Evolutionary conservation across 352 stramenopile species (phyloP), one percentile per base, ranked within the genome.

Genomic region (Globisporangium megalacanthum): DNA sequence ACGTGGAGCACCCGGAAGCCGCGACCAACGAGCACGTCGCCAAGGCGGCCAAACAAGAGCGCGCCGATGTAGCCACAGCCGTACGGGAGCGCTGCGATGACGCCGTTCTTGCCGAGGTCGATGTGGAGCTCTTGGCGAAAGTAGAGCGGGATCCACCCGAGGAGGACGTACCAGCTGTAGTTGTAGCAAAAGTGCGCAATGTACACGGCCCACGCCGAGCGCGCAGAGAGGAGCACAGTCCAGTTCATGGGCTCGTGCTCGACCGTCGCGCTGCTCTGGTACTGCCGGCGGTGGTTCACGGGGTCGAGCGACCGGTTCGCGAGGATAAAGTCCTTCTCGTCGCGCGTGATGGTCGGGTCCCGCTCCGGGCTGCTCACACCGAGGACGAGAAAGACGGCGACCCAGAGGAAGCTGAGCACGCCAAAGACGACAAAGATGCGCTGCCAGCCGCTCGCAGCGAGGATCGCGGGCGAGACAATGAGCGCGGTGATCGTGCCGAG

Each of bases 61-160:
- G 84, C 80, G 10, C 86, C 86, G 10, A 80, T 56, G 59, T 93
- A 95, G 7, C 86, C 86, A 49, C 79, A 89, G 31, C 88, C 72
- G 49, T 93, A 95, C 0, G 86, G 86, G 13, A 94, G 54, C 20
- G 83, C 82, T 1, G 85, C 83, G 0, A 77, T 69, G 54, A 92
- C 65, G 14, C 74, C 80, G 22, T 83, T 80, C 53, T 82, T 78
- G 49, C 76, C 73, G 44, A 95, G 61, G 33, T 95, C 80, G 14
- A 95, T 73, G 35, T 92, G 58, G n/a, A 95, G 63, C 1, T 69
- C 74, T 68, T 91, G 78, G 41, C 78, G 77, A 65, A 94, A 93
- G 61, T 95, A 95, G 64, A 92, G 83, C 49, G 86, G 86, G 54
- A 92, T 94, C 86, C 86, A 95, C 19, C 86, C 82, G 41, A 95